phyloP scores from a whole-genome alignment of 305 asterid species.

The Solanum hybrid region DNA sequence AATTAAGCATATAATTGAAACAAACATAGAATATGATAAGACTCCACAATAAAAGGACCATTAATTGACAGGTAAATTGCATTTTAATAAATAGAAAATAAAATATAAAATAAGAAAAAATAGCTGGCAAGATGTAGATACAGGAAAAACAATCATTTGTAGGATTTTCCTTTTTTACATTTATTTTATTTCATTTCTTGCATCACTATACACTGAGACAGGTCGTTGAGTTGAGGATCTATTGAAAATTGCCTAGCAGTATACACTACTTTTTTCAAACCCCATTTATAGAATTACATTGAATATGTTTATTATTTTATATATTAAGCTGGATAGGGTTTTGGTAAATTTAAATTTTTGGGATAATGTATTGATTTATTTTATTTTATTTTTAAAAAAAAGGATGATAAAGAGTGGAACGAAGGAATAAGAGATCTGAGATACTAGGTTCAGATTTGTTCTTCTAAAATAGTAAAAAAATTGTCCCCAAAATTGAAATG shows the following conservation, averaged over 20 bases:
- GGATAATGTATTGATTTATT: background rate
- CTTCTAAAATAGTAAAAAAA: background rate
- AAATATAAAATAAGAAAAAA: background rate
- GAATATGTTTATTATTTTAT: background rate
- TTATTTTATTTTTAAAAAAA: too few relatives aligned
- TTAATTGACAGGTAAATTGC: background rate
- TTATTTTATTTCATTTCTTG: background rate
- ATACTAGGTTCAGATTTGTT: constrained; percentile 4
- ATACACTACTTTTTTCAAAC: accelerated
- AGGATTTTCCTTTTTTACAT: background rate
- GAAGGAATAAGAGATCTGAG: background rate
- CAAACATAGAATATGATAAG: constrained; percentile 1
- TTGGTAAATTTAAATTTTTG: background rate
- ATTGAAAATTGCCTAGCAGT: background rate
- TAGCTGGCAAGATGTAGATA: background rate
- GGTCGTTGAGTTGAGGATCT: background rate
- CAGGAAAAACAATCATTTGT: background rate
- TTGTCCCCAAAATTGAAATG: background rate
- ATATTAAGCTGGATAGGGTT: background rate
- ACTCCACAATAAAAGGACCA: background rate
- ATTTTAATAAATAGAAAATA: background rate
- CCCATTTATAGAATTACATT: background rate
- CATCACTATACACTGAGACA: background rate
- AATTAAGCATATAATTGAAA: background rate
- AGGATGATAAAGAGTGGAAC: background rate